Conservation (phyloP, 306 rosid species). For the Macrotyloma uniflorum region DNA sequence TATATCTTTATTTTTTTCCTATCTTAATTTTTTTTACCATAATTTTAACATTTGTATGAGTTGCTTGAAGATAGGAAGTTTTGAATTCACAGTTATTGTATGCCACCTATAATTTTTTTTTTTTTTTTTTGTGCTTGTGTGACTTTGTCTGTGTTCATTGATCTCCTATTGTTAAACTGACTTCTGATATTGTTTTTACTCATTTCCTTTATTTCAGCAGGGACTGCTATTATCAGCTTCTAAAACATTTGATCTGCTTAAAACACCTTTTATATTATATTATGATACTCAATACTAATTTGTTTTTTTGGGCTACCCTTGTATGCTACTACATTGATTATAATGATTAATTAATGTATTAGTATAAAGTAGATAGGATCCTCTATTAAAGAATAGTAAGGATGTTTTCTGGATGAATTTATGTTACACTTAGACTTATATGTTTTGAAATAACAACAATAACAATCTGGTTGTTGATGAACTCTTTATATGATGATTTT, state of each 20-base stretch:
- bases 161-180: conserved; percentile 27
- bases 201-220: conserved; percentile 54
- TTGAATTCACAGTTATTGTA: not conserved
- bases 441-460: no score
- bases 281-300: conserved; percentile 35
- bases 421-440: no score
- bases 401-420: conserved; percentile 8
- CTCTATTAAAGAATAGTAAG: not conserved
- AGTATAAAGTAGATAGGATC: conserved; percentile 1
- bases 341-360: conserved; percentile 14
- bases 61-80: not conserved
- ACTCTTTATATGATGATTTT: not conserved
- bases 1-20: no score
- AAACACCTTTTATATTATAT: conserved; percentile 75
- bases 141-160: no score
- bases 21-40: no score
- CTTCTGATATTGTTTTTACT: conserved; percentile 25
- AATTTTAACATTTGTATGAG: not conserved
- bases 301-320: not conserved
- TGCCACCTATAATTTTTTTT: not conserved
- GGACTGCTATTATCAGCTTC: conserved; percentile 87
- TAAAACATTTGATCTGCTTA: conserved; percentile 75
- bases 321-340: conserved; percentile 33
- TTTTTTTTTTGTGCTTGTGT: no score
- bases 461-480: not conserved